Percentiles rank a stretch among this genome's conserved stretches.
Evolutionary conservation across 148 eudicot genomes (phyloP).

Genomic region (Rhododendron williamsianum): DNA sequence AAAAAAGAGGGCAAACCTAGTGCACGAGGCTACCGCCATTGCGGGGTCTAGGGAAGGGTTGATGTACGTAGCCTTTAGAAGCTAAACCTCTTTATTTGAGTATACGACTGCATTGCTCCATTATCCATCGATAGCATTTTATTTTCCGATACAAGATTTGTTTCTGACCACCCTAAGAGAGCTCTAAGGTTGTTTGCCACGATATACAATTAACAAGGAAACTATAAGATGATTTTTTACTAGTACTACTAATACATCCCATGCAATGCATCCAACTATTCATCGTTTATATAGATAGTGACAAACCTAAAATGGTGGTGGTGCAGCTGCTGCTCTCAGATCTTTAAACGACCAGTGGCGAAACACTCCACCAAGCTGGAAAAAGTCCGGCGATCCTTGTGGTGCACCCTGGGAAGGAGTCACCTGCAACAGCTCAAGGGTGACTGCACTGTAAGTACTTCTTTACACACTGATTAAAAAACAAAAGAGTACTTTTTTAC

Average conservation of each 20-base stretch:
- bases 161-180: background rate
- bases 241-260: background rate
- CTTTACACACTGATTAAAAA: background rate
- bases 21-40: too few relatives aligned
- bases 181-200: background rate
- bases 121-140: background rate
- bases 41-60: too few relatives aligned
- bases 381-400: slow-evolving; percentile 73
- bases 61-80: too few relatives aligned
- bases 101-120: background rate
- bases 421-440: slow-evolving; percentile 53
- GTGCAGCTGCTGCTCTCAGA: slow-evolving; percentile 59
- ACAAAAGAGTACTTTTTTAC: background rate
- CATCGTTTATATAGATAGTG: background rate
- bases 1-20: too few relatives aligned
- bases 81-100: background rate
- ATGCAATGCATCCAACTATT: background rate
- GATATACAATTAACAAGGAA: background rate
- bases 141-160: background rate
- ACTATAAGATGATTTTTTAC: background rate
- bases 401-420: slow-evolving; percentile 77
- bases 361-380: slow-evolving; percentile 80
- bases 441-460: slow-evolving; percentile 57
- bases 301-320: slow-evolving; percentile 1
- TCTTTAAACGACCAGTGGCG: slow-evolving; percentile 65